Conservation (phyloP, 768 basidiomycete species). For the Pluteus cervinus region DNA sequence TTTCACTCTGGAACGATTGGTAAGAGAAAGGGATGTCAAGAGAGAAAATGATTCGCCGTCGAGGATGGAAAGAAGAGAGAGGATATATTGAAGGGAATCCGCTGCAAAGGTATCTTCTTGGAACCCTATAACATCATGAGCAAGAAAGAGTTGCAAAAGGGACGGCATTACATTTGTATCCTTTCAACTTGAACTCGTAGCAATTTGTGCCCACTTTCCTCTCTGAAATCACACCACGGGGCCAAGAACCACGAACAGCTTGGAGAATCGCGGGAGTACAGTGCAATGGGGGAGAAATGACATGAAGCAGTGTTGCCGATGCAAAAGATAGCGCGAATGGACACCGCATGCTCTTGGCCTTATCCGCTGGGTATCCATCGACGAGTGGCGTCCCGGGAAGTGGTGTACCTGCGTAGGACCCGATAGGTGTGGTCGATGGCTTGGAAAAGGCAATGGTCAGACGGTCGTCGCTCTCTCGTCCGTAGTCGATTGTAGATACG, state of each 20-base stretch:
- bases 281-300: conserved; percentile 70
- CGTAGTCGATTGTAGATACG: conserved; percentile 70
- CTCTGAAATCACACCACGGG: conserved; percentile 71
- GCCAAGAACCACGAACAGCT: conserved; percentile 73
- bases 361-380: conserved; percentile 33
- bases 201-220: conserved; percentile 67
- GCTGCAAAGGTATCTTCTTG: conserved; percentile 70
- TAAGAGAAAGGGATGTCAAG: conserved; percentile 64
- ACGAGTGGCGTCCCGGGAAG: conserved; percentile 29
- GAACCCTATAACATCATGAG: conserved; percentile 45
- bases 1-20: conserved; percentile 65
- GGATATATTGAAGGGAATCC: conserved; percentile 68
- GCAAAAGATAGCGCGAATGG: conserved; percentile 74
- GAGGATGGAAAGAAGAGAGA: conserved; percentile 58
- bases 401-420: conserved; percentile 26
- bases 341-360: conserved; percentile 26
- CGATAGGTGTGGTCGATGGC: conserved; percentile 24
- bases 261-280: conserved; percentile 78
- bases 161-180: conserved; percentile 61
- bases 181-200: conserved; percentile 78
- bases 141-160: conserved; percentile 9
- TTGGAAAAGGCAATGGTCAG: conserved; percentile 67
- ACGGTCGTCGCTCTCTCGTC: conserved; percentile 69
- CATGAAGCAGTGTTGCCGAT: conserved; percentile 62
- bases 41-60: conserved; percentile 66